Evolutionary conservation across 208 protist genomes (phyloP), one percentile per base, ranked within the genome.

Genomic region (Leishmania tarentolae): DNA sequence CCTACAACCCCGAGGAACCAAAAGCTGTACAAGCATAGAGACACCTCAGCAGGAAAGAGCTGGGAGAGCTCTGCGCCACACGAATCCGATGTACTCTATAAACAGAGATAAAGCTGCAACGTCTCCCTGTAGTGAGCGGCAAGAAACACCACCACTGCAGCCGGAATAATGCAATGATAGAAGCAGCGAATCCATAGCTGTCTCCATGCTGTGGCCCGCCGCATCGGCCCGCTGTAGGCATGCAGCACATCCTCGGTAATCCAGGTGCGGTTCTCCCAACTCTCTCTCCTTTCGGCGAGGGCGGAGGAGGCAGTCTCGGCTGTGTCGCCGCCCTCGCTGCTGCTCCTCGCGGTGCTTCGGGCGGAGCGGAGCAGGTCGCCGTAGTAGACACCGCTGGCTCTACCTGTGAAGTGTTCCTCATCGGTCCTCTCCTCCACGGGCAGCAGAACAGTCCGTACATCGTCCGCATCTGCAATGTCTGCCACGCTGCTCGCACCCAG

Each of bases 301-400:
- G 35, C 24, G 13, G n/a, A 35, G 42, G n/a, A 28, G 17, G 6
- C 52, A 28, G 52, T 21, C 1, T 8, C 40, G 21, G 57, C 13
- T 13, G 6, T 37, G 50, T 57, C 19, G 9, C 40, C 24, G 11
- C 40, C 37, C 40, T 73, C 72, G 35, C 37, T n/a, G 56, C 35
- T 52, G 56, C 59, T 42, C 37, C 52, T 57, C 37, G 28, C 37
- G 7, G 79, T 79, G 42, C 72, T 61, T n/a, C 74, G 66, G 19
- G 79, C 68, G 44, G 79, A 61, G 52, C 74, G 83, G 68, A 88
- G 76, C 56, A 89, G 40, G 52, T 81, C 76, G 21, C 90, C 90
- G 75, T 93, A 93, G 78, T 88, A 92, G 7, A 92, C 83, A 47
- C 90, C 90, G 74, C 90, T 94, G 19, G 84, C 86, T 1, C 90